Conservation (phyloP, 371 early-diverging fungal species). For the Haplosporangium sp. region DNA sequence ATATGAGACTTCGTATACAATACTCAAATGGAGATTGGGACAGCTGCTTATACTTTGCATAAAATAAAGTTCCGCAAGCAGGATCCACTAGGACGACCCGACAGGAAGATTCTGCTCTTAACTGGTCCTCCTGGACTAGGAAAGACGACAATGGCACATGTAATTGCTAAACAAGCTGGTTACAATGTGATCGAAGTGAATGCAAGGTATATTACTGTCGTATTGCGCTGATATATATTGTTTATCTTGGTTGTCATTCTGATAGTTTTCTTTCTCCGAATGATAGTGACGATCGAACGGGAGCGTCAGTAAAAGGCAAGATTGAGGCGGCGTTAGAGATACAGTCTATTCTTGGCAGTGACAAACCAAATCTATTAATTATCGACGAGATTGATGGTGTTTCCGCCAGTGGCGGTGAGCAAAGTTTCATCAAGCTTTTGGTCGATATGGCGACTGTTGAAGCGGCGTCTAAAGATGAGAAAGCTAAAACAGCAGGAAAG, state of each 20-base stretch:
- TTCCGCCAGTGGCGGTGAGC: slow-evolving; percentile 74
- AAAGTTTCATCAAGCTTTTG: slow-evolving; percentile 86
- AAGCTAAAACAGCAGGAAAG: slow-evolving; percentile 20
- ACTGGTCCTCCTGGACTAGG: slow-evolving; percentile 98
- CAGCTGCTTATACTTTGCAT: neutral
- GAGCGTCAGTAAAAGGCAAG: slow-evolving; percentile 75
- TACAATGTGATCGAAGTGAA: slow-evolving; percentile 97
- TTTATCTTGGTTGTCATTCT: neutral
- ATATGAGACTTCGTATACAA: neutral
- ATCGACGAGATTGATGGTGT: slow-evolving; percentile 99
- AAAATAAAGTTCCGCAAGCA: slow-evolving; percentile 31
- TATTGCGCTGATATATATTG: neutral
- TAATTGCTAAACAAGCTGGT: slow-evolving; percentile 93
- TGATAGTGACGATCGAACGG: slow-evolving; percentile 94
- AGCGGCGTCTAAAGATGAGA: slow-evolving; percentile 21
- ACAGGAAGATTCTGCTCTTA: slow-evolving; percentile 84
- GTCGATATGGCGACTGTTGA: slow-evolving; percentile 63
- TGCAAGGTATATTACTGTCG: slow-evolving; percentile 81
- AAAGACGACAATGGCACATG: slow-evolving; percentile 98
- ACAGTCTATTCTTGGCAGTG: slow-evolving; percentile 71
- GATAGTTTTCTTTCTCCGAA: neutral
- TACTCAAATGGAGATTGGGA: neutral
- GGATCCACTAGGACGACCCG: slow-evolving; percentile 36
- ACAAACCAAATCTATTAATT: slow-evolving; percentile 87
- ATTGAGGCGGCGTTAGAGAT: slow-evolving; percentile 83